phyloP scores from a whole-genome alignment of 805 yeast genomes.

The Candida incommunis region DNA sequence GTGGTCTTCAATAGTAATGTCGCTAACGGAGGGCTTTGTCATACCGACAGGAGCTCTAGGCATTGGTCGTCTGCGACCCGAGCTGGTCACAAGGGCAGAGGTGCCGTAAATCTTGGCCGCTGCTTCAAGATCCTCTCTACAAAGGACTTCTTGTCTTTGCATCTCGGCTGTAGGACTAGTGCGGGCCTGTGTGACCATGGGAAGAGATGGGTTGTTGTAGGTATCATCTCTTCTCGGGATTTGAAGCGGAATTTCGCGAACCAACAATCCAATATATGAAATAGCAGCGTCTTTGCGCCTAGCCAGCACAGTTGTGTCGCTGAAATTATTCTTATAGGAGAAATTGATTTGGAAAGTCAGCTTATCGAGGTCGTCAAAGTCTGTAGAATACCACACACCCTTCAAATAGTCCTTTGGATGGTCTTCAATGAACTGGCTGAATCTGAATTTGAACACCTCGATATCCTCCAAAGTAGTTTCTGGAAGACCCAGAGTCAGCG shows the following conservation, averaged over 20 bases:
- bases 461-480: slow-evolving; percentile 23
- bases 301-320: slow-evolving; percentile 18
- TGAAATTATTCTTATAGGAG: slow-evolving; percentile 18
- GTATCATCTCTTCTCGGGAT: slow-evolving; percentile 22
- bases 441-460: slow-evolving; percentile 16
- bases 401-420: slow-evolving; percentile 24
- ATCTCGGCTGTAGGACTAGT: background rate
- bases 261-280: slow-evolving; percentile 18
- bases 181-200: slow-evolving; percentile 12
- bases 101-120: background rate
- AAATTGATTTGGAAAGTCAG: slow-evolving; percentile 16
- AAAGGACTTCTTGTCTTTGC: background rate
- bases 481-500: slow-evolving; percentile 21
- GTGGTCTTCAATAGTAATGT: background rate
- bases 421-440: slow-evolving; percentile 17
- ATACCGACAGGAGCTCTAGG: background rate
- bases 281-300: slow-evolving; percentile 17
- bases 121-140: background rate
- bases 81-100: background rate
- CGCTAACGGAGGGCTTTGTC: background rate
- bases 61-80: background rate
- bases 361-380: slow-evolving; percentile 22
- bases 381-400: slow-evolving; percentile 19
- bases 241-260: slow-evolving; percentile 21
- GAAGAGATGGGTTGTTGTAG: slow-evolving; percentile 20